Percentiles rank a stretch among this genome's conserved stretches.
phyloP scores from a whole-genome alignment of 192 early-diverging fungal genomes.

The Coemansia sp. region DNA sequence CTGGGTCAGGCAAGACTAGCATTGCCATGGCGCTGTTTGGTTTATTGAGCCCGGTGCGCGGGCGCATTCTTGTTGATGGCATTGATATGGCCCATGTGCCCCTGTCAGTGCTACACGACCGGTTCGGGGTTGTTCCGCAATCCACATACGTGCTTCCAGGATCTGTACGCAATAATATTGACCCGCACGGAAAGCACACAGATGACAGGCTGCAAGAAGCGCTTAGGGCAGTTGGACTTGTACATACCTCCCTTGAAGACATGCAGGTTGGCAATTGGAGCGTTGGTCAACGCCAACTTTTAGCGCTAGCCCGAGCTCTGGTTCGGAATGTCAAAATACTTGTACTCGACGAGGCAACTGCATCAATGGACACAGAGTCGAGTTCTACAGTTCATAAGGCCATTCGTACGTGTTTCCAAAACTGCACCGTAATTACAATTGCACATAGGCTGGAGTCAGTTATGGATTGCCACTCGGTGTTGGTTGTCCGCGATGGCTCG shows the following conservation, averaged over 20 bases:
- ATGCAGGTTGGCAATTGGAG: slow-evolving; percentile 37
- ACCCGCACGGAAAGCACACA: slow-evolving; percentile 64
- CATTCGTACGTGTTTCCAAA: slow-evolving; percentile 55
- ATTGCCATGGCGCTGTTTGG: slow-evolving; percentile 72
- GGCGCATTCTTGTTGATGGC: slow-evolving; percentile 69
- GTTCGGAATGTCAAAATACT: slow-evolving; percentile 56
- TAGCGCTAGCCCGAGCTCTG: slow-evolving; percentile 64
- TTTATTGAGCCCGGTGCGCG: slow-evolving; percentile 49
- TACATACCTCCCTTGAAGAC: slow-evolving; percentile 5
- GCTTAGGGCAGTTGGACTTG: slow-evolving; percentile 60
- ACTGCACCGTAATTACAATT: slow-evolving; percentile 65
- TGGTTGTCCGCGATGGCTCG: slow-evolving; percentile 28
- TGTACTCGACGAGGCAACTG: slow-evolving; percentile 69
- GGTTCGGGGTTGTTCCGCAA: slow-evolving; percentile 88
- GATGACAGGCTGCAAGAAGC: slow-evolving; percentile 71
- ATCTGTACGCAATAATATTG: slow-evolving; percentile 83
- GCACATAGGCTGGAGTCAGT: slow-evolving; percentile 59
- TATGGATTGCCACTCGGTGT: slow-evolving; percentile 27
- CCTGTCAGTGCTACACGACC: slow-evolving; percentile 60
- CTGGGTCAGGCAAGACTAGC: slow-evolving; percentile 73
- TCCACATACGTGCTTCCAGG: slow-evolving; percentile 70
- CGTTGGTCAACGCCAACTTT: slow-evolving; percentile 58
- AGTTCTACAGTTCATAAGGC: slow-evolving; percentile 54
- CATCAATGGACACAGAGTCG: slow-evolving; percentile 55
- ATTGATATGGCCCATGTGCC: slow-evolving; percentile 68